These are phyloP conservation scores for Lactarius evosmus DNA, from an alignment of 768 basidiomycete genomes.

Conservation along the genomic window DNA sequence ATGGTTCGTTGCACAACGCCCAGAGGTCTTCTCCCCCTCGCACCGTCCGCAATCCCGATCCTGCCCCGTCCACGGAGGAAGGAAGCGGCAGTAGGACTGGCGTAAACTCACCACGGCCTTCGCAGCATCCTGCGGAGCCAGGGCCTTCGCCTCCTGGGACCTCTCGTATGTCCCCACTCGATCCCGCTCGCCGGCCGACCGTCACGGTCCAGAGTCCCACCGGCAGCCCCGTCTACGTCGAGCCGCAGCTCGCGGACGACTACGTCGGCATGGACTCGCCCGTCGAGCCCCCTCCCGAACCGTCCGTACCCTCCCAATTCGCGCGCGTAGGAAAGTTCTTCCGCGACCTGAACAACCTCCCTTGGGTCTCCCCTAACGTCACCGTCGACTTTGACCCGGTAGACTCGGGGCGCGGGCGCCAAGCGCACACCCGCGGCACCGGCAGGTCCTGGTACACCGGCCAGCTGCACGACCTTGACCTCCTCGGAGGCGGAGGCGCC, in stretches of 20 bases:
- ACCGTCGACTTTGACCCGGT: slow-evolving; percentile 26
- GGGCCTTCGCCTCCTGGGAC: neutral
- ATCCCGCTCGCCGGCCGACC: slow-evolving; percentile 15
- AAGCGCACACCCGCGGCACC: neutral
- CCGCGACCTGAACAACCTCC: slow-evolving; percentile 25
- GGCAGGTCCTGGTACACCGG: slow-evolving; percentile 27
- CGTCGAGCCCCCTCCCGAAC: slow-evolving; percentile 11
- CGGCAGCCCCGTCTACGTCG: slow-evolving; percentile 19
- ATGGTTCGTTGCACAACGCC: slow-evolving; percentile 17
- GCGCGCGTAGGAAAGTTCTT: slow-evolving; percentile 25
- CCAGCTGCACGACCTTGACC: slow-evolving; percentile 18
- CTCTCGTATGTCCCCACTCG: slow-evolving; percentile 2
- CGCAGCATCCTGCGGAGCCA: neutral
- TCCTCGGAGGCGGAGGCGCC: slow-evolving; percentile 18
- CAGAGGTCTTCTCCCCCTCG: slow-evolving; percentile 23
- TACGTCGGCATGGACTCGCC: slow-evolving; percentile 24
- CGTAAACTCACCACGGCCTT: slow-evolving; percentile 1
- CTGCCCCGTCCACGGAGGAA: slow-evolving; percentile 17
- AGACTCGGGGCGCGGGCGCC: slow-evolving; percentile 17
- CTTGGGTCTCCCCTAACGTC: slow-evolving; percentile 25
- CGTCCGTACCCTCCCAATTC: slow-evolving; percentile 20
- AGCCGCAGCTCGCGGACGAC: slow-evolving; percentile 18
- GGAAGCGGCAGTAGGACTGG: neutral
- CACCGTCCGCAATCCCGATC: slow-evolving; percentile 28
- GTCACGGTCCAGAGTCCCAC: slow-evolving; percentile 26